Evolutionary conservation across 2,329 filamentous ascomycete genomes (phyloP).

Genomic region (Mariannaea elegans): DNA sequence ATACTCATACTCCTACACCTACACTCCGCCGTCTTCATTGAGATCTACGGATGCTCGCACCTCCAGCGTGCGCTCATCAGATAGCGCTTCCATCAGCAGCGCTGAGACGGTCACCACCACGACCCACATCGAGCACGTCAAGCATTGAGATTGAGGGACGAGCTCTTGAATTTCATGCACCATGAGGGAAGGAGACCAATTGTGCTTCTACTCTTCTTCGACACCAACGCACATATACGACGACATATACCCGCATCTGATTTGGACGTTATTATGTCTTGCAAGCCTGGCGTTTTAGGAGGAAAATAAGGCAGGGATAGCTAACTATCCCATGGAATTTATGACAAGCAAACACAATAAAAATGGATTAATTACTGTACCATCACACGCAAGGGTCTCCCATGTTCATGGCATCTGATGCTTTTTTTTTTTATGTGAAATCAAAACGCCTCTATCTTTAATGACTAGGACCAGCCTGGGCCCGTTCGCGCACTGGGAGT

Average conservation of each 20-base stretch:
- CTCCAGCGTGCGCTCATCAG: constrained; percentile 24
- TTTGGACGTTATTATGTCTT: constrained; percentile 3
- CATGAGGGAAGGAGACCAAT: constrained; percentile 6
- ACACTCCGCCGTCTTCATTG: constrained; percentile 11
- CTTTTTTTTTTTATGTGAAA: background rate
- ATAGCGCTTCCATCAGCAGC: constrained; percentile 37
- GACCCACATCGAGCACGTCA: constrained; percentile 35
- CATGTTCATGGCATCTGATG: too few relatives aligned
- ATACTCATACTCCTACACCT: constrained; percentile 9
- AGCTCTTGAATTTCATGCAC: constrained; percentile 9
- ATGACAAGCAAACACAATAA: too few relatives aligned
- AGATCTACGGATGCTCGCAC: constrained; percentile 1
- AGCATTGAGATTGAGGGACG: constrained; percentile 29
- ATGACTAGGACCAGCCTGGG: background rate
- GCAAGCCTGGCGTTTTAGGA: constrained; percentile 31
- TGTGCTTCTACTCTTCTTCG: constrained; percentile 9
- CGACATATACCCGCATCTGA: constrained; percentile 33
- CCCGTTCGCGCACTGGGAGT: background rate
- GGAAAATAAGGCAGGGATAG: background rate
- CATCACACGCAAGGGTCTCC: background rate
- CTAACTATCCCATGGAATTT: too few relatives aligned
- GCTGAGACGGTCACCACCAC: constrained; percentile 30
- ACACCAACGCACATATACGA: background rate
- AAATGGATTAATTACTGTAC: too few relatives aligned
- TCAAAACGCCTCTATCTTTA: background rate